Percentiles rank a stretch among this genome's conserved stretches.
These are phyloP conservation scores for Wickerhamomyces hampshirensis DNA, from an alignment of 805 yeast species.

Conservation along the genomic window DNA sequence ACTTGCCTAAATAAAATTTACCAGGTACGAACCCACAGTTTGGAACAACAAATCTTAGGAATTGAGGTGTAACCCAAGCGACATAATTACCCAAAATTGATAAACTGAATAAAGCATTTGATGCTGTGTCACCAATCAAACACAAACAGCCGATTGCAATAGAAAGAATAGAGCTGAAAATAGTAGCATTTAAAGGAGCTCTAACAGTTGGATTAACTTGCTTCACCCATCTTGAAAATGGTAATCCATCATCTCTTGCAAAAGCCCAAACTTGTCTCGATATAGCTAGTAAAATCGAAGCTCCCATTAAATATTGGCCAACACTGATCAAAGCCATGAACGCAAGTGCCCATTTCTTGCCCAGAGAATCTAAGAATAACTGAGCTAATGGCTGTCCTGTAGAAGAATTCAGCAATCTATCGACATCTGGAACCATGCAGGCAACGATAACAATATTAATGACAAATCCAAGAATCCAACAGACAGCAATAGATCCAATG, in stretches of 20 bases:
- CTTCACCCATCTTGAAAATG: conserved; percentile 51
- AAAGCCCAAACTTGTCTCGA: conserved; percentile 72
- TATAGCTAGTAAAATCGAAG: conserved; percentile 52
- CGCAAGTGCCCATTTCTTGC: conserved; percentile 60
- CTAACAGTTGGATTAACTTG: conserved; percentile 49
- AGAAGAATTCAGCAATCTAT: conserved; percentile 35
- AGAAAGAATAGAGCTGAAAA: conserved; percentile 33
- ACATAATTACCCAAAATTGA: conserved; percentile 39
- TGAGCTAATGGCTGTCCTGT: conserved; percentile 66
- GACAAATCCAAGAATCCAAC: conserved; percentile 55
- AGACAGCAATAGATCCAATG: conserved; percentile 48
- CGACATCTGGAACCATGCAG: conserved; percentile 44
- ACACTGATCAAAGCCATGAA: conserved; percentile 53
- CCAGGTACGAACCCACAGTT: conserved; percentile 55
- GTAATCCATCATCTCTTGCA: conserved; percentile 72
- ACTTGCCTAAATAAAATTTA: conserved; percentile 55
- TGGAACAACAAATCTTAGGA: conserved; percentile 39
- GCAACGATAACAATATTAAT: conserved; percentile 51
- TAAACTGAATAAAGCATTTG: conserved; percentile 40
- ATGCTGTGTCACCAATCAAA: conserved; percentile 37
- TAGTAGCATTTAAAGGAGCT: conserved; percentile 63
- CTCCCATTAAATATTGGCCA: conserved; percentile 65
- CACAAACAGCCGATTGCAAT: conserved; percentile 35
- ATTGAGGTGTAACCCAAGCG: conserved; percentile 38
- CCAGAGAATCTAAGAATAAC: conserved; percentile 56